phyloP scores from a whole-genome alignment of 192 early-diverging fungal species.

The Entrophospora sp. region DNA sequence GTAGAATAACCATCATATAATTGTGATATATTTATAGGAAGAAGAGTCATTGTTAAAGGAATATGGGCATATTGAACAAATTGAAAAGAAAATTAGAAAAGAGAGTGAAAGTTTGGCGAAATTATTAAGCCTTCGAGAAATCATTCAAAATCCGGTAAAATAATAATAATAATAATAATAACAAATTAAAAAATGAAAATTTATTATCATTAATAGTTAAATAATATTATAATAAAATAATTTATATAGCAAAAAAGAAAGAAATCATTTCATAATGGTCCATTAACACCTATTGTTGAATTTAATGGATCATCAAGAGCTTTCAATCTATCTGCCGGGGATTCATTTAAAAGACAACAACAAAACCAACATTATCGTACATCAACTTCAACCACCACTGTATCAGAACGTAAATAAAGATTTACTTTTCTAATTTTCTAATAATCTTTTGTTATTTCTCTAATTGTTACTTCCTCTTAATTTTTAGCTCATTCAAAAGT shows the following conservation, averaged over 20 bases:
- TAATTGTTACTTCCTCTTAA: background rate
- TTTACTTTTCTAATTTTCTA: background rate
- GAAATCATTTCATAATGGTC: background rate
- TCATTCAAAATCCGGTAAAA: constrained; percentile 29
- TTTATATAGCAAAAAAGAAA: background rate
- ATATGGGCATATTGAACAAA: constrained; percentile 68
- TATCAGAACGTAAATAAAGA: background rate
- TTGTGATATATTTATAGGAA: constrained; percentile 35
- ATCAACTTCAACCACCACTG: background rate
- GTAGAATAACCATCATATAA: too few species aligned
- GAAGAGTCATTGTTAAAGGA: constrained; percentile 74
- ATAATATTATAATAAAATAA: background rate
- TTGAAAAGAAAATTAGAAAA: constrained; percentile 60
- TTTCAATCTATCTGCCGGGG: background rate
- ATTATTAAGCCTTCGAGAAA: constrained; percentile 43
- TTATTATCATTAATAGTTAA: background rate
- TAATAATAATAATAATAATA: background rate
- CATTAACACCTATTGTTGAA: background rate
- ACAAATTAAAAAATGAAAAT: background rate
- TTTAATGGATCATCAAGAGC: background rate
- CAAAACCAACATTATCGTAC: background rate
- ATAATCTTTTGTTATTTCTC: background rate
- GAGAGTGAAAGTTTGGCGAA: constrained; percentile 74
- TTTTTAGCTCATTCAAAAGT: background rate
- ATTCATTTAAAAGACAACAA: too few species aligned